phyloP scores from a whole-genome alignment of 257 asterid species.

The Nicotiana attenuata region DNA sequence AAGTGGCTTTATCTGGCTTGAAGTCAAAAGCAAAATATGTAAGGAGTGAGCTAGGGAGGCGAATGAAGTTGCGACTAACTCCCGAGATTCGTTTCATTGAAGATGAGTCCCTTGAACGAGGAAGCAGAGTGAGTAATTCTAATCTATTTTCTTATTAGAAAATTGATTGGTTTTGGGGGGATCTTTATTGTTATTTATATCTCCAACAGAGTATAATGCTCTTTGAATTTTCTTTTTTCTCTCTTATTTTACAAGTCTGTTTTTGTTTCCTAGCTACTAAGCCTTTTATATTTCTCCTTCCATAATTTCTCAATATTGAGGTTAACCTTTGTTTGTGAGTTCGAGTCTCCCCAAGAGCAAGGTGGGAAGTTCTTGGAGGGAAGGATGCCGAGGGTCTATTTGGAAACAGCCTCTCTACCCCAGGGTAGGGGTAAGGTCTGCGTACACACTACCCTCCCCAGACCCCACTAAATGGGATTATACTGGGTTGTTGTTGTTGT shows the following conservation, averaged over 20 bases:
- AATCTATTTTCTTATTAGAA: background rate
- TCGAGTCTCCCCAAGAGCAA: too few species aligned
- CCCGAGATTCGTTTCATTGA: slow-evolving; percentile 94
- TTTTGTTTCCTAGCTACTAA: background rate
- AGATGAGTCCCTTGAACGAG: slow-evolving; percentile 90
- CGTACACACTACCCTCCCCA: too few species aligned
- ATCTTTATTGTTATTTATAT: background rate
- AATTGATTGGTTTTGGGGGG: background rate
- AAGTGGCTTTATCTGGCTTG: slow-evolving; percentile 88
- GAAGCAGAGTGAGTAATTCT: slow-evolving; percentile 83
- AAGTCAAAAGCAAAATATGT: slow-evolving; percentile 90
- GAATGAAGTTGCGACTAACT: slow-evolving; percentile 92
- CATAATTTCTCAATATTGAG: background rate
- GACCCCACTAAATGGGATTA: too few species aligned
- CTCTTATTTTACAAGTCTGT: background rate
- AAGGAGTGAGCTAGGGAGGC: slow-evolving; percentile 80
- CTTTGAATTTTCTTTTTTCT: background rate
- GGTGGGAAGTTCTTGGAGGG: too few species aligned
- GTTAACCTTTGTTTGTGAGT: background rate
- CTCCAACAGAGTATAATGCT: background rate
- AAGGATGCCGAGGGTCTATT: too few species aligned
- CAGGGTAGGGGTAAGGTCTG: too few species aligned
- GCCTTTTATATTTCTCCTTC: background rate
- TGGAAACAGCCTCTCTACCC: too few species aligned
- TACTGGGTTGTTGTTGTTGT: too few species aligned